These are phyloP conservation scores for Claviceps quebecensis DNA, from an alignment of 2,329 filamentous ascomycete species.

Conservation along the genomic window DNA sequence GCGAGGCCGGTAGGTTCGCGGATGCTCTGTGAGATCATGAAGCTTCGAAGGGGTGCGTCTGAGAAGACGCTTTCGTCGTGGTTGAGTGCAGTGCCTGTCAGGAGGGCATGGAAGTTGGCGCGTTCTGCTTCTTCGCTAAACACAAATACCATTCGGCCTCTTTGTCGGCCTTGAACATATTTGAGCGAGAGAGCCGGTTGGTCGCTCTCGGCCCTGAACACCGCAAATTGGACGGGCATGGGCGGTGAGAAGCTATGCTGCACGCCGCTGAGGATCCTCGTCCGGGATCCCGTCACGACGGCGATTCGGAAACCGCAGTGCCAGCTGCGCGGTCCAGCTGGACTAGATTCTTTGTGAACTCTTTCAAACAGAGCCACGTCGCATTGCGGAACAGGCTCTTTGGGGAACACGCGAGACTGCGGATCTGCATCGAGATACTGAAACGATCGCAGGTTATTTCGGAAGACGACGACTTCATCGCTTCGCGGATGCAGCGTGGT, in stretches of 20 bases:
- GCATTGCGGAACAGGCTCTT: slow-evolving; percentile 58
- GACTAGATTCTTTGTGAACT: slow-evolving; percentile 51
- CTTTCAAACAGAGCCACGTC: slow-evolving; percentile 65
- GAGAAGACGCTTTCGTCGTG: slow-evolving; percentile 56
- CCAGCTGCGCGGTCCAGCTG: slow-evolving; percentile 54
- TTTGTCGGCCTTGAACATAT: slow-evolving; percentile 49
- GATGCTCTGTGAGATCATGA: slow-evolving; percentile 45
- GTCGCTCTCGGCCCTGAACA: slow-evolving; percentile 57
- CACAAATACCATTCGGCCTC: slow-evolving; percentile 61
- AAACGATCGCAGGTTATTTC: slow-evolving; percentile 55
- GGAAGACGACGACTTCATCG: slow-evolving; percentile 58
- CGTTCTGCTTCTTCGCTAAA: slow-evolving; percentile 64
- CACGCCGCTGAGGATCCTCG: slow-evolving; percentile 64
- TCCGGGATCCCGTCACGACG: slow-evolving; percentile 62
- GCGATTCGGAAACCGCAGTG: slow-evolving; percentile 71
- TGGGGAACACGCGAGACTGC: slow-evolving; percentile 59
- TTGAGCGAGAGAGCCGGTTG: slow-evolving; percentile 57
- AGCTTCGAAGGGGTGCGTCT: slow-evolving; percentile 52
- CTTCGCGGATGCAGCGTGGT: slow-evolving; percentile 51
- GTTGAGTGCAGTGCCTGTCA: slow-evolving; percentile 58
- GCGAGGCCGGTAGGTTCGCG: slow-evolving; percentile 34
- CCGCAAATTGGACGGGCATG: slow-evolving; percentile 62
- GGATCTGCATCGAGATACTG: slow-evolving; percentile 66
- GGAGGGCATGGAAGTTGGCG: slow-evolving; percentile 53
- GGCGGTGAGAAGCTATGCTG: slow-evolving; percentile 54